Evolutionary conservation across 148 eudicot genomes (phyloP).

Genomic region (Bassia scoparia): DNA sequence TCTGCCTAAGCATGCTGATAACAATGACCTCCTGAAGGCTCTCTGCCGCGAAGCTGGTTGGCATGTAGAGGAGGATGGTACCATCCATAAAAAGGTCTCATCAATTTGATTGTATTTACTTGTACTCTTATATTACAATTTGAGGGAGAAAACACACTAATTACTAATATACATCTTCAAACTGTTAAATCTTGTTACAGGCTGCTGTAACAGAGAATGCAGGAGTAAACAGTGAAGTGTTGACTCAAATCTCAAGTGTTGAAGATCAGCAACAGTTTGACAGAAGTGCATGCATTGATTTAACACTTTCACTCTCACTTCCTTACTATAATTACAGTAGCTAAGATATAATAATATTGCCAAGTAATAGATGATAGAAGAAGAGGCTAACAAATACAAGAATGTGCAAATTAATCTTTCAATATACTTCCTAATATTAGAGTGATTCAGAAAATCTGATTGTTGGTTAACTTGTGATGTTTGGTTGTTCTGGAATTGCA

Average conservation of each 20-base stretch:
- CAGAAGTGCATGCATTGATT: slow-evolving; percentile 15
- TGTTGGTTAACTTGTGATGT: too few relatives aligned
- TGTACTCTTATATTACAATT: not conserved
- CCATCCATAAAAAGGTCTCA: slow-evolving; percentile 33
- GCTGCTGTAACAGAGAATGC: slow-evolving; percentile 7
- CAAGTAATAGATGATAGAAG: not conserved
- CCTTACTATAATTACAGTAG: slow-evolving; percentile 27
- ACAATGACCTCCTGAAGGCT: slow-evolving; percentile 35
- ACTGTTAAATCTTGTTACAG: not conserved
- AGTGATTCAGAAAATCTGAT: too few relatives aligned
- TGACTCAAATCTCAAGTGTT: slow-evolving; percentile 3
- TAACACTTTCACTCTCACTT: slow-evolving; percentile 28
- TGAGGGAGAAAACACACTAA: not conserved
- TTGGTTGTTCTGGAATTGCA: not conserved
- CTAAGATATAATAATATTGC: not conserved
- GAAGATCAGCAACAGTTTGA: not conserved
- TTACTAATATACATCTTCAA: not conserved
- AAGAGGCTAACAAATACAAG: not conserved
- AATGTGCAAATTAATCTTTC: not conserved
- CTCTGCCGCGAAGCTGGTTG: slow-evolving; percentile 46
- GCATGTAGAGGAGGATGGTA: slow-evolving; percentile 38
- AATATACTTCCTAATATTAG: too few relatives aligned
- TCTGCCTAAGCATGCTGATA: slow-evolving; percentile 39
- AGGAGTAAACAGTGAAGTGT: not conserved
- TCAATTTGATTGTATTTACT: not conserved